Conservation (phyloP, 2,329 filamentous ascomycete genomes). For the Leptographium flavum region DNA sequence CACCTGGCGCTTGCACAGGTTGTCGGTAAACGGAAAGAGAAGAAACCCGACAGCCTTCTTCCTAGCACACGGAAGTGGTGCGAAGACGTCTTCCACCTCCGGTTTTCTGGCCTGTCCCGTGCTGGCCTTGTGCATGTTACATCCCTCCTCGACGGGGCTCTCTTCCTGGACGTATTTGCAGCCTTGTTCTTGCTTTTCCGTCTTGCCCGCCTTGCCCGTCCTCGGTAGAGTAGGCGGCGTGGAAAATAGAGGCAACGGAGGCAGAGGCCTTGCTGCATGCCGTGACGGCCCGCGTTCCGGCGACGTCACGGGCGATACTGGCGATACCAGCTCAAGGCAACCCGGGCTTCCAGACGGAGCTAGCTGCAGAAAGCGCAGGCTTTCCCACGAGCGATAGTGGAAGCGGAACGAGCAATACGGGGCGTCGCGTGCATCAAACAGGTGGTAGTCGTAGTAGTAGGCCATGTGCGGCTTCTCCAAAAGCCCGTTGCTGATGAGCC, state of each 20-base stretch:
- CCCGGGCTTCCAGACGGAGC: slow-evolving; percentile 19
- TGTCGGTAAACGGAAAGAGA: slow-evolving; percentile 8
- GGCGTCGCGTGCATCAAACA: slow-evolving; percentile 34
- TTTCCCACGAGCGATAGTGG: slow-evolving; percentile 39
- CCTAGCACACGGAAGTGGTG: neutral
- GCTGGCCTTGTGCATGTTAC: neutral
- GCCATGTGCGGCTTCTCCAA: slow-evolving; percentile 35
- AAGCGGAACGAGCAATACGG: slow-evolving; percentile 41
- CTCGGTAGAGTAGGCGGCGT: neutral
- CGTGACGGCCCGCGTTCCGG: no score
- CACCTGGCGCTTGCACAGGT: slow-evolving; percentile 7
- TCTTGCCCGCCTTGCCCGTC: neutral
- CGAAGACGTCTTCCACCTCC: neutral
- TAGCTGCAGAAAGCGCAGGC: slow-evolving; percentile 32
- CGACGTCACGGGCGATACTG: neutral
- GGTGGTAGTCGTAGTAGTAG: slow-evolving; percentile 35
- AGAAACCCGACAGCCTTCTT: neutral
- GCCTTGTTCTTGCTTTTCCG: neutral
- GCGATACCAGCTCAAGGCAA: neutral
- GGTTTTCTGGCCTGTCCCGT: no score
- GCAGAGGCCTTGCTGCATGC: neutral
- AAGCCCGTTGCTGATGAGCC: slow-evolving; percentile 37
- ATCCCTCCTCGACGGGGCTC: neutral
- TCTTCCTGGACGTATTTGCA: no score
- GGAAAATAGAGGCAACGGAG: neutral